Percentiles rank a stretch among this genome's conserved stretches.
Evolutionary conservation across 306 rosid genomes (phyloP).

Genomic region (Fagus sylvatica): DNA sequence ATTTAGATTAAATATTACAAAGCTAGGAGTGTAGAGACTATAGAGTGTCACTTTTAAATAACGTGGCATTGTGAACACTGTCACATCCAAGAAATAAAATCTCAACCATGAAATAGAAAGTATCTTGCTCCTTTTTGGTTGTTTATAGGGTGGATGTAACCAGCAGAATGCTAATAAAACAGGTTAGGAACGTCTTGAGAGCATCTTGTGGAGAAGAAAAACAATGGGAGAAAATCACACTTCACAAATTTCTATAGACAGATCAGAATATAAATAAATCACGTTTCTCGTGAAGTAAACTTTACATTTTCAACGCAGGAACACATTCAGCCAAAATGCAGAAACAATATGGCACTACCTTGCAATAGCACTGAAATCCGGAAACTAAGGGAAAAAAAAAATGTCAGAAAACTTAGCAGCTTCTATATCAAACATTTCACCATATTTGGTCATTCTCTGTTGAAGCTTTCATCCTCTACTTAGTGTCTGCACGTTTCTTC

Average conservation of each 20-base stretch:
- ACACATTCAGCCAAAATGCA: slow-evolving; percentile 5
- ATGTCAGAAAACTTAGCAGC: slow-evolving; percentile 26
- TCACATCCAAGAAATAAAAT: no score
- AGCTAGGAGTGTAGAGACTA: no score
- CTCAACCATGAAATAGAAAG: no score
- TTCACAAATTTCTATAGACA: slow-evolving; percentile 23
- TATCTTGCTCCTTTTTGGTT: no score
- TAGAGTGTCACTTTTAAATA: no score
- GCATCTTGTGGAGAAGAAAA: not conserved
- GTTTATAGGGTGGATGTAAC: no score
- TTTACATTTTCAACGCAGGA: not conserved
- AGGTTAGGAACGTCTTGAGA: not conserved
- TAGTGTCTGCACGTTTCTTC: slow-evolving; percentile 9
- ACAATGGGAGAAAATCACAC: not conserved
- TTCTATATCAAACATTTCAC: slow-evolving; percentile 22
- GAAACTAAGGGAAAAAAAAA: not conserved
- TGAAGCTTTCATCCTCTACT: not conserved
- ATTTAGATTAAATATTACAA: no score
- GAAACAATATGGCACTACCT: slow-evolving; percentile 24
- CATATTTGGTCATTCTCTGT: not conserved
- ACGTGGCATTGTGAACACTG: no score
- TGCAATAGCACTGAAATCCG: slow-evolving; percentile 23
- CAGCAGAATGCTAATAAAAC: not conserved
- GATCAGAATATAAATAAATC: slow-evolving; percentile 9
- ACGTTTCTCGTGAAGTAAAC: slow-evolving; percentile 16